Evolutionary conservation across 2,329 filamentous ascomycete genomes (phyloP), one percentile per base, ranked within the genome.

Genomic region (Fusarium circinatum): DNA sequence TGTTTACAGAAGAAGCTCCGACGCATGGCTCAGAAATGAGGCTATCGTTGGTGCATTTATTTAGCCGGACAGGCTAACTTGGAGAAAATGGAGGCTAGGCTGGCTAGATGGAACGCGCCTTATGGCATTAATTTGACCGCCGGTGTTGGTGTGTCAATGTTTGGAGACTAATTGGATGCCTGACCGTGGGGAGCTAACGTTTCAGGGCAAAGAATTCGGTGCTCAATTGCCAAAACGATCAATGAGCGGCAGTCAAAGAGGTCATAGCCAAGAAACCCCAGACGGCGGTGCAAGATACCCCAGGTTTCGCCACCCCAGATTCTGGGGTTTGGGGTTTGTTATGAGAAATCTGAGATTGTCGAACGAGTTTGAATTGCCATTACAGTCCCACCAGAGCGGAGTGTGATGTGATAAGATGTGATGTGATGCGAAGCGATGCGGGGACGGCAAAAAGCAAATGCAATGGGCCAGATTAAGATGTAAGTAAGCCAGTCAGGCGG

Each of bases 191-290:
- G 5, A 28, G 44, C 45, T 51, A 32, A 36, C 14, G 62, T 67
- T 67, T 67, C 62, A 67, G 39, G 58, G 39, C 14, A 56, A 36
- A 36, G 58, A 26, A 36, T 14, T 20, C 22, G 49, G 9, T 36
- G 48, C 30, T 62, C 18, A 56, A n/a, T 42, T 34, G 18, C 20
- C 26, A 41, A 42, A 36, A 18, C 24, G 30, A 42, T 56, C 26
- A 30, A 38, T 44, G 49, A 28, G 44, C 38, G 65, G 56, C 62
- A 60, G 32, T 47, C 36, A 28, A 39, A 65, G 26, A 49, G 41
- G 39, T 58, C 17, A 41, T 58, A 30, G 63, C 67, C 56, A 62
- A n/a, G 18, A 42, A 67, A 66, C 70, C 70, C 71, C 71, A 30
- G 62, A 58, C 32, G 32, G 32, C 42, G 39, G 48, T 18, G 20